Evolutionary conservation across 2,329 filamentous ascomycete genomes (phyloP), one percentile per base, ranked within the genome.

Genomic region (Eurotiales sp.): DNA sequence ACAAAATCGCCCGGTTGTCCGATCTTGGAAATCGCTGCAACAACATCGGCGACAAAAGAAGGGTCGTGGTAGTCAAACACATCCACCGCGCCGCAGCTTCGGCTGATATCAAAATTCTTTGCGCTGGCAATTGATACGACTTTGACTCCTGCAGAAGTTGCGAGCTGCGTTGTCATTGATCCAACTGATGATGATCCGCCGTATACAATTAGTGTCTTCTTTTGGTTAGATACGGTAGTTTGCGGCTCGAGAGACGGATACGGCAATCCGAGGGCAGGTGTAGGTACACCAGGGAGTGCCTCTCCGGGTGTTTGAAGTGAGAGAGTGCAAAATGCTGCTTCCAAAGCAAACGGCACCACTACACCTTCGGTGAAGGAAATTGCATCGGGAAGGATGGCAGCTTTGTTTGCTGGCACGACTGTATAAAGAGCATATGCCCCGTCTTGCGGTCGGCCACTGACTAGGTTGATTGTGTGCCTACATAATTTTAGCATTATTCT

Each of bases 101-200:
- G 70, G 37, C 73, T 32, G 14, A 46, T 29, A 10, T 46, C 50
- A 19, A 66, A 60, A 53, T 72, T 62, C 11, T 63, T 64, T 7
- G 57, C 61, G 4, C 59, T 27, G 1, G 66, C 60, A 11, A 71
- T 68, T 4, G 60, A 60, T 39, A 71, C 58, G 8, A 76, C 70
- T 17, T 65, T 64, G 45, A 70, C 64, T 4, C 72, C 71, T 19
- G 70, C 57, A 1, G 64, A 66, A 0, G 57, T 63, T 1, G 72
- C 72, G n/a, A 74, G 55, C 52, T 77, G 74, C 23, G 75, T 69
- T 1, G 69, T 71, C 6, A 58, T 61, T 23, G 66, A 66, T 1
- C 77, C 75, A 1, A 76, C 72, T n/a, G 66, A 67, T 0, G 73
- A 72, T 3, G 72, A 70, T 1, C 77, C 78, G 17, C 78, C 77